Conservation (phyloP, 164 flowering plant species). For the Umbellularia californica region DNA sequence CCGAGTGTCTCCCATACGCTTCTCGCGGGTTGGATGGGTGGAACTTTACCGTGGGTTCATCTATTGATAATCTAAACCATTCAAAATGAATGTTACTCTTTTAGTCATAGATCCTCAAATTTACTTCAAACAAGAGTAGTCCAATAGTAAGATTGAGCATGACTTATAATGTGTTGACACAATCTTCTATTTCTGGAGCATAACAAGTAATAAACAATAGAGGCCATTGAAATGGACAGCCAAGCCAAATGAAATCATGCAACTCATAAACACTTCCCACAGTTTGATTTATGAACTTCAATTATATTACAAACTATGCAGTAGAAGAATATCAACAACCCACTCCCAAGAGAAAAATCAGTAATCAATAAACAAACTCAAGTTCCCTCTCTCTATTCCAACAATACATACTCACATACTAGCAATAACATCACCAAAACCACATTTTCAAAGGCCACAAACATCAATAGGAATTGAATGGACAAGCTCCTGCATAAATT, state of each 20-base stretch:
- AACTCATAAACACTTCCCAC: not conserved
- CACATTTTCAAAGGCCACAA: slow-evolving; percentile 1
- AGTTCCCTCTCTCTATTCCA: not conserved
- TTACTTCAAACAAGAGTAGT: not conserved
- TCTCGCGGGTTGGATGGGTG: too few species aligned
- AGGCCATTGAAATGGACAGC: not conserved
- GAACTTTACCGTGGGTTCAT: too few species aligned
- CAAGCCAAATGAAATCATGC: not conserved
- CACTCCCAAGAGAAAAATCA: not conserved
- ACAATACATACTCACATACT: not conserved
- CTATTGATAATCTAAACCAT: too few species aligned
- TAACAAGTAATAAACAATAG: not conserved
- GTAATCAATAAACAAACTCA: not conserved
- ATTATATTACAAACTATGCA: not conserved
- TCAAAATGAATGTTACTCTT: not conserved
- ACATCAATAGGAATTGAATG: not conserved
- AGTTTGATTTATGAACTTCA: not conserved
- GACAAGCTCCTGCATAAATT: not conserved
- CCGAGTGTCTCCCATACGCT: too few species aligned
- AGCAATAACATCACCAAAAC: not conserved
- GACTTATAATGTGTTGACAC: not conserved
- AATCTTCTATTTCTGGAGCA: not conserved
- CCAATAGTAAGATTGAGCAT: not conserved
- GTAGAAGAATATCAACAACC: not conserved
- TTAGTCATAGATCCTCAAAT: too few species aligned